These are phyloP conservation scores for Vigna reflexopilosa DNA, from an alignment of 306 rosid genomes.

Conservation along the genomic window DNA sequence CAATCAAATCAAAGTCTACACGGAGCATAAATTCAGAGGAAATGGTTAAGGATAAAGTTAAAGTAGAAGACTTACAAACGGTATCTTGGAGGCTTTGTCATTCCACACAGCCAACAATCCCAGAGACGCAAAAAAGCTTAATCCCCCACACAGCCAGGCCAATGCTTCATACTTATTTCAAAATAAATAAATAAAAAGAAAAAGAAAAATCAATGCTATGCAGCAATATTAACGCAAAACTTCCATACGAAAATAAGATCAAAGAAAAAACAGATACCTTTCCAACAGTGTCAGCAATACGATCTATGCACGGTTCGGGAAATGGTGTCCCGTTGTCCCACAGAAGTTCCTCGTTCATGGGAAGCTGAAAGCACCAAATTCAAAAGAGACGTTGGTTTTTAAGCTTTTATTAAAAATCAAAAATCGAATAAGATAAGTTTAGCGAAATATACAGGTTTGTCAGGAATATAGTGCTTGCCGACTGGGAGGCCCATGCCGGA, in stretches of 20 bases:
- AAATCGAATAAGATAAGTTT: slow-evolving; percentile 27
- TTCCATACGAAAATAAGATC: not conserved
- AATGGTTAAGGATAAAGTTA: not conserved
- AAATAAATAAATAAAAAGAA: not conserved
- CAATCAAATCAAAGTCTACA: slow-evolving; percentile 9
- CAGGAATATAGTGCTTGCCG: slow-evolving; percentile 86
- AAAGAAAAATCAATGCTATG: not conserved
- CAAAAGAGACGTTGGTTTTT: not conserved
- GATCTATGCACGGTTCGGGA: slow-evolving; percentile 98
- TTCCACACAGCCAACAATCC: slow-evolving; percentile 90
- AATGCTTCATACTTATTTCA: slow-evolving; percentile 83
- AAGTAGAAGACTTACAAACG: slow-evolving; percentile 66
- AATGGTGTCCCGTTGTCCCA: slow-evolving; percentile 95
- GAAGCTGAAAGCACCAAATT: slow-evolving; percentile 60
- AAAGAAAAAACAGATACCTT: slow-evolving; percentile 51
- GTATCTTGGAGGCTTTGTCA: slow-evolving; percentile 88
- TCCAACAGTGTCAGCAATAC: slow-evolving; percentile 94
- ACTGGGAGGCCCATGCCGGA: slow-evolving; percentile 93
- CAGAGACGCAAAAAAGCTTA: slow-evolving; percentile 71
- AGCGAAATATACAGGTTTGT: slow-evolving; percentile 69
- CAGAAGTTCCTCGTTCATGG: slow-evolving; percentile 75
- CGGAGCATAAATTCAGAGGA: not conserved
- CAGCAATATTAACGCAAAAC: not conserved
- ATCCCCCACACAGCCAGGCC: slow-evolving; percentile 95
- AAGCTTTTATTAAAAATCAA: not conserved